A percentile compares a stretch with the other conserved stretches of the same genome.
phyloP scores from a whole-genome alignment of 441 rosid species.

The Pelargonium fulgidum region DNA sequence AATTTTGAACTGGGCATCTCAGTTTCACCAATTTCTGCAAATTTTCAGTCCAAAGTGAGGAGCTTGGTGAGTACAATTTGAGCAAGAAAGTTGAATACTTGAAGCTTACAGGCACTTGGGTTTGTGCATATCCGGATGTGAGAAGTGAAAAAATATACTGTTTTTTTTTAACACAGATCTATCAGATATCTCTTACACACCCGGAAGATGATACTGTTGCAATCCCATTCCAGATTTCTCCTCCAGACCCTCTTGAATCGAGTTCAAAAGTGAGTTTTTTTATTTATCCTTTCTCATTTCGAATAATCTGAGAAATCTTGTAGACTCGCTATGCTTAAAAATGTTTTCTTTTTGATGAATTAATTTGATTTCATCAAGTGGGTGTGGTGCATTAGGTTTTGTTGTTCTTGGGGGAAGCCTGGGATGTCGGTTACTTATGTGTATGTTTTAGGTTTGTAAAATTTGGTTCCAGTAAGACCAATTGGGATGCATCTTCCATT shows the following conservation, averaged over 20 bases:
- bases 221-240: conserved; percentile 88
- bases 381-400: not conserved
- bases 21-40: not conserved
- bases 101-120: not conserved
- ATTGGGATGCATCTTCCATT: not conserved
- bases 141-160: not conserved
- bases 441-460: not conserved
- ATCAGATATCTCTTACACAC: not conserved
- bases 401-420: not conserved
- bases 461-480: not conserved
- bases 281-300: not conserved
- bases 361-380: not conserved
- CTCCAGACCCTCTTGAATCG: conserved; percentile 73
- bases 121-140: not conserved
- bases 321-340: not conserved
- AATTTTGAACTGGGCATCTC: too few relatives aligned
- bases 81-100: not conserved
- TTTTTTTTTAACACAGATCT: not conserved
- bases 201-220: conserved; percentile 62
- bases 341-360: not conserved
- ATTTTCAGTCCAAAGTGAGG: not conserved
- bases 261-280: conserved; percentile 52
- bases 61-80: not conserved
- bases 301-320: not conserved
- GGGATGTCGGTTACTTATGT: not conserved